Percentiles rank a stretch among this genome's conserved stretches.
phyloP scores from a whole-genome alignment of 495 filamentous ascomycete species.

The Talaromyces adpressus region DNA sequence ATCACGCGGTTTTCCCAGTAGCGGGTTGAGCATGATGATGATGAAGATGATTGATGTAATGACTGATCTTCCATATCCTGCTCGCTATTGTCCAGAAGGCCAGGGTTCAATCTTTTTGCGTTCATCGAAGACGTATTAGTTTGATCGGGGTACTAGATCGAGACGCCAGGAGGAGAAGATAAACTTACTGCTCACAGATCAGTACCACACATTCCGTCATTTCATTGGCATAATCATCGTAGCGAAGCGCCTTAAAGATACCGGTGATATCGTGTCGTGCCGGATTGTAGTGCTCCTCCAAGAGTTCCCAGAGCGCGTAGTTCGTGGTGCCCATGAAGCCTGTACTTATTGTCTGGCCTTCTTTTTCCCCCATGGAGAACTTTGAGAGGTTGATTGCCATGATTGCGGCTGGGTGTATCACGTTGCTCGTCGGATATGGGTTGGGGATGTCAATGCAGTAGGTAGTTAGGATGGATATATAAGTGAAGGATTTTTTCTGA shows the following conservation, averaged over 20 bases:
- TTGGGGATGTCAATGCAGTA: background rate
- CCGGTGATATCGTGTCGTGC: background rate
- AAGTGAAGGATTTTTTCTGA: background rate
- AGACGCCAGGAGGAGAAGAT: too few species aligned
- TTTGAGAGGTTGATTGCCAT: background rate
- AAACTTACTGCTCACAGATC: background rate
- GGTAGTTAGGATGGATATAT: background rate
- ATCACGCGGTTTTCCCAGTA: background rate
- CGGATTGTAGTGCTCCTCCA: background rate
- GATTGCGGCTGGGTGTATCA: background rate
- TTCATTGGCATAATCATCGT: background rate
- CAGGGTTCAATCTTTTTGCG: background rate
- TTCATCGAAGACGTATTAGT: too few species aligned
- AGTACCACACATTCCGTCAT: background rate
- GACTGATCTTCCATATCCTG: too few species aligned
- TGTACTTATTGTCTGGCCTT: background rate
- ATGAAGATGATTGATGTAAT: background rate
- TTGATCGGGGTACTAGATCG: too few species aligned
- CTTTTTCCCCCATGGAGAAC: background rate
- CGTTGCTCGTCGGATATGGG: background rate
- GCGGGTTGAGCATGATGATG: background rate
- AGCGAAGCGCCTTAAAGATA: background rate
- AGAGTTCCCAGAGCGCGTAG: background rate
- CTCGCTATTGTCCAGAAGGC: background rate
- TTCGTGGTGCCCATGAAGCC: conserved; percentile 1